A percentile compares a stretch with the other conserved stretches of the same genome.
Evolutionary conservation across 352 stramenopile genomes (phyloP).

Genomic region (Phytophthora capsici): DNA sequence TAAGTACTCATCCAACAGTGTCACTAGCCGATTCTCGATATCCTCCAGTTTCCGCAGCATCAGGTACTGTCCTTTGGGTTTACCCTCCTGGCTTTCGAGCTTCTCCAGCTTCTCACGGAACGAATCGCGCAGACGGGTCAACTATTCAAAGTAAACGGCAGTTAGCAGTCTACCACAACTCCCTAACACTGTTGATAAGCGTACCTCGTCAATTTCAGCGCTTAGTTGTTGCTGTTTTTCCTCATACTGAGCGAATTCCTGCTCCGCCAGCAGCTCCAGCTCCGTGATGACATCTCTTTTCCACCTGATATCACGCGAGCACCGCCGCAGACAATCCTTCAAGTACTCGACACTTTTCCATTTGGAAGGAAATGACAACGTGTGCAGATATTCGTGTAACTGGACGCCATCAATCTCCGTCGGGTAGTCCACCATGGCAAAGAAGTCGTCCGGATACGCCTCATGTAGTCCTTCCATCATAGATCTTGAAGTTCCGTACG

Average conservation of each 20-base stretch:
- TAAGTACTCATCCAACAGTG: constrained; percentile 66
- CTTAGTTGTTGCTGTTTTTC: constrained; percentile 57
- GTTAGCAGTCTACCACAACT: neutral
- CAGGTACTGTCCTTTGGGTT: constrained; percentile 48
- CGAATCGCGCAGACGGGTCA: constrained; percentile 72
- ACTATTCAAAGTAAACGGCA: constrained; percentile 15
- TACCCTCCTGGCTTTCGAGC: constrained; percentile 26
- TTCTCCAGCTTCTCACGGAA: constrained; percentile 68
- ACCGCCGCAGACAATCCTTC: constrained; percentile 75
- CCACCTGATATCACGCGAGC: constrained; percentile 83
- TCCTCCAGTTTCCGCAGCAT: constrained; percentile 83
- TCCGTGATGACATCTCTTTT: constrained; percentile 75
- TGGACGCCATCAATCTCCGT: constrained; percentile 59
- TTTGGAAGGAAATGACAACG: constrained; percentile 60
- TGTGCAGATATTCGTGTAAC: constrained; percentile 70
- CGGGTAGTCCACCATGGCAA: constrained; percentile 82
- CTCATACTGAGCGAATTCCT: constrained; percentile 60
- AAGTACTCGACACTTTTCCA: constrained; percentile 87
- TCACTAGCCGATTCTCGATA: constrained; percentile 72
- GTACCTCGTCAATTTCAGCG: constrained; percentile 79
- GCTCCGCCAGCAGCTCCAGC: constrained; percentile 71
- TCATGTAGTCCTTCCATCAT: constrained; percentile 59
- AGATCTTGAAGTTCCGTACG: constrained; percentile 58
- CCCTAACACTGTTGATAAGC: neutral
- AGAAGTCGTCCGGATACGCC: constrained; percentile 62